Evolutionary conservation across 1,284 basidiomycete genomes (phyloP).

Genomic region (Ustilago trichophora): DNA sequence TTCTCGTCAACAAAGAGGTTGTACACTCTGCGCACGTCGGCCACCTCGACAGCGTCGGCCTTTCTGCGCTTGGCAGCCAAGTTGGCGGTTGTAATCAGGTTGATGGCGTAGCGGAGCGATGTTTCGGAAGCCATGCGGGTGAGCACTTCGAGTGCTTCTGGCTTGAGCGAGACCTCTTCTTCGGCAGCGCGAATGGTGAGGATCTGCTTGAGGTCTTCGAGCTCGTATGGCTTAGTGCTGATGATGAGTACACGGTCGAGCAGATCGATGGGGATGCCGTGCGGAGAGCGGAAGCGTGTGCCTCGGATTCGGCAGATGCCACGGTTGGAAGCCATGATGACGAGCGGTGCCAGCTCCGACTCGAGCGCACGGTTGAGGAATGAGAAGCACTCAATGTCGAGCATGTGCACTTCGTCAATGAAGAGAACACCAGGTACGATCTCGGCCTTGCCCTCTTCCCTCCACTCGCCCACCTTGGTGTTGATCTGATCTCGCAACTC

Average conservation of each 20-base stretch:
- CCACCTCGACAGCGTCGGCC: slow-evolving; percentile 76
- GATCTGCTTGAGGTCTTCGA: slow-evolving; percentile 87
- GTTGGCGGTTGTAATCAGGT: slow-evolving; percentile 88
- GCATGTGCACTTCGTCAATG: slow-evolving; percentile 83
- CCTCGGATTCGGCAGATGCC: slow-evolving; percentile 94
- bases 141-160: slow-evolving; percentile 79
- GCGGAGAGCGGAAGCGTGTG: slow-evolving; percentile 90
- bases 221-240: slow-evolving; percentile 87
- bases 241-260: slow-evolving; percentile 95
- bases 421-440: slow-evolving; percentile 87
- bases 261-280: slow-evolving; percentile 92
- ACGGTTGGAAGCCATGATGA: slow-evolving; percentile 97
- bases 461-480: slow-evolving; percentile 94
- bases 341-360: slow-evolving; percentile 88
- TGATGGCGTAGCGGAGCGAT: slow-evolving; percentile 79
- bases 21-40: slow-evolving; percentile 84
- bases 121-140: slow-evolving; percentile 86
- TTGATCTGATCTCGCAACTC: slow-evolving; percentile 97
- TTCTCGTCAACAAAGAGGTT: slow-evolving; percentile 88
- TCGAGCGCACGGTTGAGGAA: slow-evolving; percentile 97
- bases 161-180: slow-evolving; percentile 87
- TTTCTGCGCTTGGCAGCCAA: slow-evolving; percentile 84
- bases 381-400: slow-evolving; percentile 99
- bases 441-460: slow-evolving; percentile 98
- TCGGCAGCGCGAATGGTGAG: slow-evolving; percentile 94